Evolutionary conservation across 2,329 filamentous ascomycete genomes (phyloP), one percentile per base, ranked within the genome.

Genomic region (Arthroderma sp.): DNA sequence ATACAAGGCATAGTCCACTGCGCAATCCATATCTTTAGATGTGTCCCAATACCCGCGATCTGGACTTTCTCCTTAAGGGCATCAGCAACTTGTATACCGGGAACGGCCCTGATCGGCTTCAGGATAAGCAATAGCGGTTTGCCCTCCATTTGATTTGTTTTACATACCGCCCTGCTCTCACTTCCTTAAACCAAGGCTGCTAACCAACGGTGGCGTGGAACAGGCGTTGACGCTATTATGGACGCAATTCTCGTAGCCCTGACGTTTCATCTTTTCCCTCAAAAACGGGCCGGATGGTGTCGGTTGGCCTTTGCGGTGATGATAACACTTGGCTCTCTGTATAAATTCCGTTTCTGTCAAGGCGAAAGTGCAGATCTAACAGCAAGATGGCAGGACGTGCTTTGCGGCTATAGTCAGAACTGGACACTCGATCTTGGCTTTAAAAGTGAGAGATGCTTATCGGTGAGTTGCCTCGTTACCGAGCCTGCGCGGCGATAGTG

Each of bases 271-370:
- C 37, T 34, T 28, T 43, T 36, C 33, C 41, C 41, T 38, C 41
- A 30, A 7, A 43, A 34, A 34, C 32, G 32, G 11, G n/a, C 61
- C 50, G 52, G 53, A n/a, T 57, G 58, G 9, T 60, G 59, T 1
- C 58, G 62, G 15, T 22, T 69, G 0, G 68, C 68, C 22, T 52
- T 71, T 7, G 60, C 68, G 22, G 55, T 50, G 1, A 63, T 71
- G 43, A 53, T 70, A 4, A 64, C 64, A 40, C 54, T 70, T 15
- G 68, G 68, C 29, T 68, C 68, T 47, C 53, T 67, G 63, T 66
- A 50, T 30, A 61, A 51, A 4, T 15, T 11, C 5, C 9, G 8
- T n/a, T 22, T n/a, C n/a, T 10, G 7, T 31, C 22, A 8, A 31
- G 15, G n/a, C 9, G 30, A 9, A 42, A 29, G 11, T 8, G 7